Evolutionary conservation across 129 eudicot species (phyloP).

Genomic region (Glebionis coronaria): DNA sequence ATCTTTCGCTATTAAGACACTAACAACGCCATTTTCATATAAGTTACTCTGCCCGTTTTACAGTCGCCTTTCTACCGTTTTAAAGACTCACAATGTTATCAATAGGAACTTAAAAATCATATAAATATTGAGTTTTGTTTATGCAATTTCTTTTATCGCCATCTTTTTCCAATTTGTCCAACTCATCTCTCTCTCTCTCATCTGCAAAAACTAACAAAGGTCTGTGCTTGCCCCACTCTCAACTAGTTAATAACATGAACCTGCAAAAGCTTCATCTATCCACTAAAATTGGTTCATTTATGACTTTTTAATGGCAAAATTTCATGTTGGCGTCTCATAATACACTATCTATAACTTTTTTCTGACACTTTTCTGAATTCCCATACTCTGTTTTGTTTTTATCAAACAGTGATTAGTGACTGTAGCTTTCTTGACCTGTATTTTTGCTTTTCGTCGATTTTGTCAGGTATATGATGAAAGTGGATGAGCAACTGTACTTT

Average conservation of each 20-base stretch:
- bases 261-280: slow-evolving; percentile 26
- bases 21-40: background rate
- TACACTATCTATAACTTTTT: too few species aligned
- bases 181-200: slow-evolving; percentile 29
- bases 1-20: background rate
- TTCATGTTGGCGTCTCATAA: too few species aligned
- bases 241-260: slow-evolving; percentile 38
- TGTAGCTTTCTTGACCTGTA: slow-evolving; percentile 25
- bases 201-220: slow-evolving; percentile 53
- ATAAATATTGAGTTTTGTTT: background rate
- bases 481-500: slow-evolving; percentile 21
- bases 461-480: slow-evolving; percentile 37
- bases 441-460: slow-evolving; percentile 12
- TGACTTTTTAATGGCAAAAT: slow-evolving; percentile 25
- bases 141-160: slow-evolving; percentile 18
- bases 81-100: background rate
- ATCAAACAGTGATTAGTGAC: slow-evolving; percentile 29
- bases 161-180: slow-evolving; percentile 39
- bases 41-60: background rate
- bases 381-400: too few species aligned
- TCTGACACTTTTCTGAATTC: slow-evolving; percentile 27
- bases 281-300: slow-evolving; percentile 27
- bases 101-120: background rate
- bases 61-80: background rate
- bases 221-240: slow-evolving; percentile 51